Evolutionary conservation across 495 filamentous ascomycete genomes (phyloP).

Genomic region (Penicillium angulare): DNA sequence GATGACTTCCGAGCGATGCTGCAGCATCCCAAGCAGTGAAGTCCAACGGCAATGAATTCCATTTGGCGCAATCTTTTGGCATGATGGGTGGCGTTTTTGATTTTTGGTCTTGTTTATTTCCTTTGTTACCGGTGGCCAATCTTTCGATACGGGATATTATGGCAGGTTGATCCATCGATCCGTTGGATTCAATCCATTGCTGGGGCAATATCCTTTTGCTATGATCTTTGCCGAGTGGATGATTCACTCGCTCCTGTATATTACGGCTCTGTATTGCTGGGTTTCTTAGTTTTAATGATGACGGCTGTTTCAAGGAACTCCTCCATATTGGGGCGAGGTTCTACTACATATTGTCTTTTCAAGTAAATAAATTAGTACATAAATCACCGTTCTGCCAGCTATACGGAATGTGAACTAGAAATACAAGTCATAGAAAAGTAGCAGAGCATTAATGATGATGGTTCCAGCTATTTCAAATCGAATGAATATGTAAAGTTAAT

Average conservation of each 20-base stretch:
- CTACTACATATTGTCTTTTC: conserved; percentile 4
- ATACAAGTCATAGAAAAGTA: too few species aligned
- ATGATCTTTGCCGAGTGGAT: conserved; percentile 6
- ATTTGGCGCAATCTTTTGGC: conserved; percentile 25
- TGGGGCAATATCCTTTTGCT: conserved; percentile 5
- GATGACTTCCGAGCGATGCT: conserved; percentile 86
- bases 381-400: too few species aligned
- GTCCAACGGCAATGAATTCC: conserved; percentile 17
- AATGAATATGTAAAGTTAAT: too few species aligned
- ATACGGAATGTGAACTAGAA: too few species aligned
- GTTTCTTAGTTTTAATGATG: conserved; percentile 24
- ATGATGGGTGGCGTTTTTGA: conserved; percentile 26
- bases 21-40: conserved; percentile 34
- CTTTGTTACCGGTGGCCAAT: background rate
- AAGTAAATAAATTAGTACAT: background rate
- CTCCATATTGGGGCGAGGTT: conserved; percentile 5
- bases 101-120: background rate
- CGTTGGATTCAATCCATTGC: background rate
- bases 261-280: conserved; percentile 26
- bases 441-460: too few species aligned
- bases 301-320: conserved; percentile 19
- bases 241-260: conserved; percentile 26
- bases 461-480: too few species aligned
- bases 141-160: background rate
- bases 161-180: background rate